These are phyloP conservation scores for Microsporum ferrugineum DNA, from an alignment of 2,329 filamentous ascomycete species.

Conservation along the genomic window DNA sequence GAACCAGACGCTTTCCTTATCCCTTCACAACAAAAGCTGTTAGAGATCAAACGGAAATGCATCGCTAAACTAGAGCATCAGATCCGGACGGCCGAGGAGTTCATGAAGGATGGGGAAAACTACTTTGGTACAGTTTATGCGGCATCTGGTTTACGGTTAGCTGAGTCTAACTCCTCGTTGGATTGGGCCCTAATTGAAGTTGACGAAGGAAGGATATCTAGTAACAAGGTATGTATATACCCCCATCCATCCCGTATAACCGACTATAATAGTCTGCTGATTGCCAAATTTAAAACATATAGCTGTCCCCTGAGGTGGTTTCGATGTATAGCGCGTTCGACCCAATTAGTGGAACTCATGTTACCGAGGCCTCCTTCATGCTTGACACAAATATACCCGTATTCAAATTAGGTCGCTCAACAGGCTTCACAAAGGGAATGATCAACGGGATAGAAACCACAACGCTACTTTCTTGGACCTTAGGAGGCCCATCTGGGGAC, in stretches of 20 bases:
- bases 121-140: slow-evolving; percentile 5
- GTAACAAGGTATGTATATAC: background rate
- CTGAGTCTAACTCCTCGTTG: background rate
- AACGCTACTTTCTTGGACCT: background rate
- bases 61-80: background rate
- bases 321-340: background rate
- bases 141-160: background rate
- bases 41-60: background rate
- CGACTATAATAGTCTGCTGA: background rate
- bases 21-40: background rate
- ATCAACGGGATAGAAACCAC: slow-evolving; percentile 4
- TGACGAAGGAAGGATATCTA: background rate
- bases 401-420: slow-evolving; percentile 2
- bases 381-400: background rate
- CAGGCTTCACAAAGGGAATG: background rate
- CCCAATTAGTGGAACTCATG: background rate
- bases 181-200: slow-evolving; percentile 8
- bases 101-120: background rate
- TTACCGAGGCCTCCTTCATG: background rate
- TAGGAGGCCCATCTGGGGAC: background rate
- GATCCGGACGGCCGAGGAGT: slow-evolving; percentile 2
- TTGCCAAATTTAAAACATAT: too few relatives aligned
- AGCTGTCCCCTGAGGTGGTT: background rate
- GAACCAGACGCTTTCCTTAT: background rate
- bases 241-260: background rate